Evolutionary conservation across 257 asterid species (phyloP).

Genomic region (Nicotiana benthamiana): DNA sequence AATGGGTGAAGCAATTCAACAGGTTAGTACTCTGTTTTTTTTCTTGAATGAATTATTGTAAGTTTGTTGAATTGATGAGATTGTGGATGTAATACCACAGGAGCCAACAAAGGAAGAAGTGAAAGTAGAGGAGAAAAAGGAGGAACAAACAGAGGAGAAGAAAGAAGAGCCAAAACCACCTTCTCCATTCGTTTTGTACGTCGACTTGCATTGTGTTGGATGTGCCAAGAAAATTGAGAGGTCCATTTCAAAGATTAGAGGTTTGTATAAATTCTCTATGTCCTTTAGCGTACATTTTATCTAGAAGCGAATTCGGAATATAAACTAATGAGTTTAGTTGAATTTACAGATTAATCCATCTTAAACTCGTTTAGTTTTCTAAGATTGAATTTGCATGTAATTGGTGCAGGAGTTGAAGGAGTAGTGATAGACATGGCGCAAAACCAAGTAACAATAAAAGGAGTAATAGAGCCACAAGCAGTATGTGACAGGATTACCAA

Average conservation of each 20-base stretch:
- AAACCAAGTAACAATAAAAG: slow-evolving; percentile 72
- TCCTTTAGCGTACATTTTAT: too few relatives aligned
- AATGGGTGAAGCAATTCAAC: slow-evolving; percentile 71
- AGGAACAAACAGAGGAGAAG: slow-evolving; percentile 23
- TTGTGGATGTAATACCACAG: slow-evolving; percentile 1
- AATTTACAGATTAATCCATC: too few relatives aligned
- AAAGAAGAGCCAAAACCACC: slow-evolving; percentile 52
- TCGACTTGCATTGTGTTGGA: slow-evolving; percentile 81
- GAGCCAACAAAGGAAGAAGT: slow-evolving; percentile 35
- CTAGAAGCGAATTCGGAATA: too few relatives aligned
- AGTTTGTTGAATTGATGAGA: background rate
- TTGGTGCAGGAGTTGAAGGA: slow-evolving; percentile 56
- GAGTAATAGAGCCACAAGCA: slow-evolving; percentile 70
- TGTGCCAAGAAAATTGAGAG: slow-evolving; percentile 82
- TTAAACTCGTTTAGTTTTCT: too few relatives aligned
- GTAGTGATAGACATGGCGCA: slow-evolving; percentile 49
- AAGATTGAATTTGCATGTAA: background rate
- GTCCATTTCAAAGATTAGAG: slow-evolving; percentile 63
- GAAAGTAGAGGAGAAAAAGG: slow-evolving; percentile 32
- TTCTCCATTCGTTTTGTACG: slow-evolving; percentile 50
- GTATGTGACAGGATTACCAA: slow-evolving; percentile 55
- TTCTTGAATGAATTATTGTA: background rate
- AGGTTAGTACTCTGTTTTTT: slow-evolving; percentile 25
- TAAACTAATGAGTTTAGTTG: too few relatives aligned
- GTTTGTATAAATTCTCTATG: slow-evolving; percentile 19